Percentiles rank a stretch among this genome's conserved stretches.
Conservation (phyloP, 2,329 filamentous ascomycete species). For the Atkinsonella texensis region DNA sequence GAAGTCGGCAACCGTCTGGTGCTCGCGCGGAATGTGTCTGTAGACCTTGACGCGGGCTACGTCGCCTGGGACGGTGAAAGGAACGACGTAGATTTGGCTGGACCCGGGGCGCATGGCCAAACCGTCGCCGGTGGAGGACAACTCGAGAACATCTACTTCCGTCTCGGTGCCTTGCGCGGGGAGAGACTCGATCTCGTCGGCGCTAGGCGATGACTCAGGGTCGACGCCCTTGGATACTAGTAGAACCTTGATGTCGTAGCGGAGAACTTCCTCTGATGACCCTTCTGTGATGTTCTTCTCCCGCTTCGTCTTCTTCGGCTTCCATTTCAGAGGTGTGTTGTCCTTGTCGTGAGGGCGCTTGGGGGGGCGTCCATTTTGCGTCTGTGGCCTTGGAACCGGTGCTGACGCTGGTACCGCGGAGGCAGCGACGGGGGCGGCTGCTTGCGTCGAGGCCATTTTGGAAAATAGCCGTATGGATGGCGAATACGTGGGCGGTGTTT, state of each 20-base stretch:
- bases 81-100: slow-evolving; percentile 66
- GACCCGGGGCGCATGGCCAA: slow-evolving; percentile 60
- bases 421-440: neutral
- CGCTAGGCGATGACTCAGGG: neutral
- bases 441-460: slow-evolving; percentile 8
- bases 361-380: slow-evolving; percentile 1
- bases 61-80: slow-evolving; percentile 82
- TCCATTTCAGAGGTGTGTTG: slow-evolving; percentile 13
- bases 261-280: slow-evolving; percentile 54
- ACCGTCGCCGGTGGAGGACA: slow-evolving; percentile 89
- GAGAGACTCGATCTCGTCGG: slow-evolving; percentile 26
- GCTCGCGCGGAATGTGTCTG: slow-evolving; percentile 51
- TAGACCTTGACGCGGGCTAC: slow-evolving; percentile 65
- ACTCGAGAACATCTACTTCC: slow-evolving; percentile 65
- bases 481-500: neutral
- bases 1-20: slow-evolving; percentile 72
- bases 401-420: neutral
- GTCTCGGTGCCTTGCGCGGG: slow-evolving; percentile 63
- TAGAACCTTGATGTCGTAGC: slow-evolving; percentile 47
- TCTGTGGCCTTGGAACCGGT: neutral
- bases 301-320: slow-evolving; percentile 43
- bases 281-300: slow-evolving; percentile 49
- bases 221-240: slow-evolving; percentile 28
- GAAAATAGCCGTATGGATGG: slow-evolving; percentile 1
- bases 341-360: slow-evolving; percentile 5